These are phyloP conservation scores for Cryptococcus sp. DNA, from an alignment of 1,284 basidiomycete genomes.

Conservation along the genomic window DNA sequence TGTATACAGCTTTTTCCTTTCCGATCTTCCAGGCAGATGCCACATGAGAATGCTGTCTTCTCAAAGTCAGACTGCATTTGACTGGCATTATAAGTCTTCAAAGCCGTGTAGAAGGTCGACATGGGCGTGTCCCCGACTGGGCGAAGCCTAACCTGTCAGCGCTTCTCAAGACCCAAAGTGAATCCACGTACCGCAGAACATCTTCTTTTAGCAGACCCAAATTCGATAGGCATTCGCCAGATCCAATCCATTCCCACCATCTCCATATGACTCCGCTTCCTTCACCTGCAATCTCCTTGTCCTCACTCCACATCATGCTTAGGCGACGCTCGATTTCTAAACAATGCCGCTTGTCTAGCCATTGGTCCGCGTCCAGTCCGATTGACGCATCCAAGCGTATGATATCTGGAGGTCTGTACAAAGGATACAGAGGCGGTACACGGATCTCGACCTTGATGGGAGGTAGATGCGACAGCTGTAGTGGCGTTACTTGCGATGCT, in stretches of 20 bases:
- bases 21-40: conserved; percentile 45
- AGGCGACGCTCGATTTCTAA: conserved; percentile 12
- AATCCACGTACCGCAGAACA: conserved; percentile 4
- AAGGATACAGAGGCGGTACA: conserved; percentile 31
- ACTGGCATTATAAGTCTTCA: conserved; percentile 30
- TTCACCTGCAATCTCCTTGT: conserved; percentile 13
- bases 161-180: not conserved
- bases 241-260: conserved; percentile 44
- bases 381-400: conserved; percentile 17
- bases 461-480: conserved; percentile 31
- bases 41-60: conserved; percentile 37
- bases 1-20: conserved; percentile 41
- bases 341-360: conserved; percentile 14
- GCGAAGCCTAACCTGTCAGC: too few species aligned
- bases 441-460: conserved; percentile 20
- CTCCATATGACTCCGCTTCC: conserved; percentile 37
- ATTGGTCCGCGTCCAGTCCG: conserved; percentile 8
- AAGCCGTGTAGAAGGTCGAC: conserved; percentile 28
- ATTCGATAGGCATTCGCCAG: conserved; percentile 29
- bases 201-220: conserved; percentile 13
- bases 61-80: conserved; percentile 36
- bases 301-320: conserved; percentile 16
- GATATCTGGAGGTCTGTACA: conserved; percentile 11
- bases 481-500: not conserved
- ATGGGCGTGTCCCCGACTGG: conserved; percentile 7